Conservation (phyloP, 495 filamentous ascomycete species). For the Annulohypoxylon stygium region DNA sequence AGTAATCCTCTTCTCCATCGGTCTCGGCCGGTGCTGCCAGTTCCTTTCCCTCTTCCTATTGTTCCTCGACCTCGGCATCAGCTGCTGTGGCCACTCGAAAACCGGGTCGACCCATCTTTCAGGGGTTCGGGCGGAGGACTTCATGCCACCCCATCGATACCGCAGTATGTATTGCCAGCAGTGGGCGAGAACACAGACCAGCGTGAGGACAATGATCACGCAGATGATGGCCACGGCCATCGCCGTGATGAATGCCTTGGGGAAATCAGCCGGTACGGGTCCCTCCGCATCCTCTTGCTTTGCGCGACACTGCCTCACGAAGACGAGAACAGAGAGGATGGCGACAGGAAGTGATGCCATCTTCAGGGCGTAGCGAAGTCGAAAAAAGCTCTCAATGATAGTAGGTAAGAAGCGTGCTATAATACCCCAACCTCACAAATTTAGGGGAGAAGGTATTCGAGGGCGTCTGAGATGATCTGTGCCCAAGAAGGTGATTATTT, state of each 20-base stretch:
- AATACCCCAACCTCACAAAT: too few species aligned
- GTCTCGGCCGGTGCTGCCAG: conserved; percentile 6
- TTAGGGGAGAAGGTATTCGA: background rate
- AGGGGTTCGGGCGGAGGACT: background rate
- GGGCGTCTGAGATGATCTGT: background rate
- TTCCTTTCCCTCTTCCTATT: conserved; percentile 14
- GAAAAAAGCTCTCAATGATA: background rate
- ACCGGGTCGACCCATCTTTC: conserved; percentile 37
- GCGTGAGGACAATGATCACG: conserved; percentile 24
- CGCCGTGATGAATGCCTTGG: conserved; percentile 42
- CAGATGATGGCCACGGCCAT: conserved; percentile 24
- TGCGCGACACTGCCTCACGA: background rate
- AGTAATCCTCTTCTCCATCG: background rate
- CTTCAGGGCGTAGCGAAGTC: background rate
- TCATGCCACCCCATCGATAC: background rate
- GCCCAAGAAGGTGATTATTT: background rate
- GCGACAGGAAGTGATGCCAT: background rate
- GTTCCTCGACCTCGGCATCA: conserved; percentile 26
- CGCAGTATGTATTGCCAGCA: conserved; percentile 44
- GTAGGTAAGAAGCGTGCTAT: background rate
- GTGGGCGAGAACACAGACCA: conserved; percentile 46
- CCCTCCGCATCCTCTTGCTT: background rate
- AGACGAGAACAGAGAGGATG: background rate
- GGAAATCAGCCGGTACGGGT: conserved; percentile 30
- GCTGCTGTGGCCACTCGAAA: conserved; percentile 39